A percentile compares a stretch with the other conserved stretches of the same genome.
Conservation (phyloP, 805 yeast species). For the Pichia exigua region DNA sequence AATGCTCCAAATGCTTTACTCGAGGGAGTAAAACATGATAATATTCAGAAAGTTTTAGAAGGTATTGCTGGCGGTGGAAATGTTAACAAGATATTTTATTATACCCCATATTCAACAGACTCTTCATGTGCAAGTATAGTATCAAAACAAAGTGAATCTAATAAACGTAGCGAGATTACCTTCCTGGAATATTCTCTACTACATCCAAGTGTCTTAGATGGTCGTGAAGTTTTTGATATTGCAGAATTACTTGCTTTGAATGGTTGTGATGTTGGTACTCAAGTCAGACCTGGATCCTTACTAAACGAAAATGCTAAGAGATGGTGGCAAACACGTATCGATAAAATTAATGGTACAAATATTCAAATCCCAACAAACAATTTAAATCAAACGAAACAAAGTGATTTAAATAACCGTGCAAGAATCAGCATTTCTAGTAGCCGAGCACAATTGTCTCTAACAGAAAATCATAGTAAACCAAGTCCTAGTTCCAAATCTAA, state of each 20-base stretch:
- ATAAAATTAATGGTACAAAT: conserved; percentile 21
- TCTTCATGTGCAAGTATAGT: background rate
- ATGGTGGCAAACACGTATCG: conserved; percentile 46
- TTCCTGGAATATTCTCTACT: conserved; percentile 45
- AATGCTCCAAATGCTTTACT: conserved; percentile 31
- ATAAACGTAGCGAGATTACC: conserved; percentile 21
- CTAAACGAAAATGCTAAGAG: conserved; percentile 32
- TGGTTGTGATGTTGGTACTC: conserved; percentile 41
- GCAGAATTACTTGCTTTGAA: conserved; percentile 53
- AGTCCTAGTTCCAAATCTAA: background rate
- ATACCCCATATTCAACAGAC: background rate
- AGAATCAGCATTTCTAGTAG: background rate
- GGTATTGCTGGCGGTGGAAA: conserved; percentile 43
- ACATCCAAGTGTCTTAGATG: conserved; percentile 24
- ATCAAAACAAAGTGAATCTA: background rate
- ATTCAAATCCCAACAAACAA: background rate
- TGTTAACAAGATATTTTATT: conserved; percentile 33
- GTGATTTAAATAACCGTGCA: too few relatives aligned
- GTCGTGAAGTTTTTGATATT: conserved; percentile 33
- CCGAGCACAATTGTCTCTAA: background rate
- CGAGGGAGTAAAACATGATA: conserved; percentile 45
- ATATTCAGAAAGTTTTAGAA: conserved; percentile 36
- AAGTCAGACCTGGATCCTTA: conserved; percentile 10
- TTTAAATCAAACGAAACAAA: background rate
- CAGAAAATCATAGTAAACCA: background rate